These are phyloP conservation scores for Chenopodium suecicum DNA, from an alignment of 148 eudicot species.

Conservation along the genomic window DNA sequence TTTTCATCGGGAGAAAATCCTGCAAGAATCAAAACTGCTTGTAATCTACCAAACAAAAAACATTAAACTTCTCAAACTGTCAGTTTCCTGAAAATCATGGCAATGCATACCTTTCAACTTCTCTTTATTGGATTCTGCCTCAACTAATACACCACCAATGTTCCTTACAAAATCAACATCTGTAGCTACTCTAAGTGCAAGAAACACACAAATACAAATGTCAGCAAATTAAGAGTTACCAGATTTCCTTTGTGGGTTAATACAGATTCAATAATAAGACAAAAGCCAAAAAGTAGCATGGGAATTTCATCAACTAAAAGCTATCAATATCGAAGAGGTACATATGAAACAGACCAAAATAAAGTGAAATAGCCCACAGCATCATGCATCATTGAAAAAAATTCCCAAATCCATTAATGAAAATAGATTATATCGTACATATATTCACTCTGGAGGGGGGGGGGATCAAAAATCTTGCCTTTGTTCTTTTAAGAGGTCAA, in stretches of 20 bases:
- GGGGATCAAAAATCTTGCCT: no score
- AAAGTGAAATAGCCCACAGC: neutral
- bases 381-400: neutral
- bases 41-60: conserved; percentile 1
- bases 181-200: conserved; percentile 51
- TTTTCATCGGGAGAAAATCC: conserved; percentile 89
- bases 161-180: conserved; percentile 60
- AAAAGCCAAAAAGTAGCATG: neutral
- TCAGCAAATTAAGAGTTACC: neutral
- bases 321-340: neutral
- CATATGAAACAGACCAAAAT: neutral
- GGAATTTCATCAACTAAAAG: neutral
- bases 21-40: conserved; percentile 35
- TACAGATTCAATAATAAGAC: neutral
- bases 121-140: conserved; percentile 44
- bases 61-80: neutral
- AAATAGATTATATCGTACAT: neutral
- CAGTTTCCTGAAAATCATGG: neutral
- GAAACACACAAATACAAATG: neutral
- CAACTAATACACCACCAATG: conserved; percentile 80
- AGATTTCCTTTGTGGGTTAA: neutral
- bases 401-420: neutral
- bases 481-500: neutral
- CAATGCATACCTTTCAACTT: conserved; percentile 47
- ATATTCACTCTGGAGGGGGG: no score